A percentile compares a stretch with the other conserved stretches of the same genome.
Evolutionary conservation across 352 stramenopile genomes (phyloP).

Genomic region (Pythium coloratum): DNA sequence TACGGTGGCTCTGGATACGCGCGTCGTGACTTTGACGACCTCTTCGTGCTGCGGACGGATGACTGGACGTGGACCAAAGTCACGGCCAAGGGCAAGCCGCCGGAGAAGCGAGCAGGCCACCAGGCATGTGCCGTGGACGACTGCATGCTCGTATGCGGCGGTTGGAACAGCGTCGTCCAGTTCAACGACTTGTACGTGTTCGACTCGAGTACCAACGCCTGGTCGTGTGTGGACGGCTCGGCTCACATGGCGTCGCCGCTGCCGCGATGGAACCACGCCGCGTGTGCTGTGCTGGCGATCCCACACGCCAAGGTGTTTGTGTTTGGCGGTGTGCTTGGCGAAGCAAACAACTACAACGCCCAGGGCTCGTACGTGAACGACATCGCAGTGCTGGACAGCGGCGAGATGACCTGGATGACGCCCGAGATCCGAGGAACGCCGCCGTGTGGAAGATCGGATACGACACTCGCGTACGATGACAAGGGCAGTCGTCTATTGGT

Average conservation of each 20-base stretch:
- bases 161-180: constrained; percentile 93
- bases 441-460: constrained; percentile 90
- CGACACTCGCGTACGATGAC: constrained; percentile 93
- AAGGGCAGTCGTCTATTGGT: constrained; percentile 90
- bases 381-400: constrained; percentile 92
- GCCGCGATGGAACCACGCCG: constrained; percentile 95
- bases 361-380: constrained; percentile 87
- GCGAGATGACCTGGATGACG: constrained; percentile 87
- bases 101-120: constrained; percentile 92
- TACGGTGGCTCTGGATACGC: constrained; percentile 93
- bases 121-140: constrained; percentile 89
- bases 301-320: constrained; percentile 96
- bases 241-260: constrained; percentile 67
- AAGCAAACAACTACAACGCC: constrained; percentile 86
- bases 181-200: constrained; percentile 96
- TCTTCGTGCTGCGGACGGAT: constrained; percentile 88
- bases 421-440: constrained; percentile 78
- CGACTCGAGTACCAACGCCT: constrained; percentile 84
- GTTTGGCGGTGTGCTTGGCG: constrained; percentile 94
- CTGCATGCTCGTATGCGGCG: constrained; percentile 92
- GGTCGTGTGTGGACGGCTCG: constrained; percentile 75
- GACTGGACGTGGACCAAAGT: constrained; percentile 88
- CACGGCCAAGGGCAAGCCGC: constrained; percentile 79
- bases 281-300: constrained; percentile 92
- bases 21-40: constrained; percentile 93